Conservation (phyloP, 164 flowering plant genomes). For the Hamamelis virginiana region DNA sequence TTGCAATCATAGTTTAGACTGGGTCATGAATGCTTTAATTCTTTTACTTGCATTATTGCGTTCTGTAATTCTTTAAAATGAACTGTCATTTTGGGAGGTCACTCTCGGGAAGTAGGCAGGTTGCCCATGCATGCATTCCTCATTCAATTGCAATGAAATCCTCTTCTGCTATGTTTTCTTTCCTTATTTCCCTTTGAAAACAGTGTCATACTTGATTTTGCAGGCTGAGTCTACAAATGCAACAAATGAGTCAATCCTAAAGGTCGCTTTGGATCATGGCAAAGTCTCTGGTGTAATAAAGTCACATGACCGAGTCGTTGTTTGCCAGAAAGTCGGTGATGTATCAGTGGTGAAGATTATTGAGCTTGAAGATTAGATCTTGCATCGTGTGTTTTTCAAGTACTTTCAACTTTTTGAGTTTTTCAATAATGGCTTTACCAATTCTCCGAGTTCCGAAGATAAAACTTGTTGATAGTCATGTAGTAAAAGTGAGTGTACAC, state of each 20-base stretch:
- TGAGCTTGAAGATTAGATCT: constrained; percentile 57
- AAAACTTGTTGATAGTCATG: not conserved
- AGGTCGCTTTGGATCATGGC: constrained; percentile 66
- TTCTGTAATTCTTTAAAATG: too few species aligned
- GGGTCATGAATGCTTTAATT: too few species aligned
- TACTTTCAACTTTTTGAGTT: not conserved
- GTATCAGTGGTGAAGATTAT: constrained; percentile 66
- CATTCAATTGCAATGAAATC: not conserved
- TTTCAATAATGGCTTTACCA: not conserved
- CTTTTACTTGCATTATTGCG: too few species aligned
- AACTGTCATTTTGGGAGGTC: too few species aligned
- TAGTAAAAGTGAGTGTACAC: too few species aligned
- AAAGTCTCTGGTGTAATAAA: constrained; percentile 53
- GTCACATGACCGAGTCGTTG: constrained; percentile 61
- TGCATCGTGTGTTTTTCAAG: not conserved
- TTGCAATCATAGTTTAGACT: too few species aligned
- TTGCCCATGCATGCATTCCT: too few species aligned
- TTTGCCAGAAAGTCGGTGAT: constrained; percentile 78
- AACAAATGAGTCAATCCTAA: constrained; percentile 55
- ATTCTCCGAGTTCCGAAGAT: not conserved
- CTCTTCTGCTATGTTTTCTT: not conserved
- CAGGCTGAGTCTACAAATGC: constrained; percentile 59
- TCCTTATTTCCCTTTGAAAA: not conserved
- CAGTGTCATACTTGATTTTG: constrained; percentile 5
- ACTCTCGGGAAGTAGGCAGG: too few species aligned